Base-by-base conservation (phyloP, 2,329 filamentous ascomycete species). In the Colletotrichum noveboracense region DNA sequence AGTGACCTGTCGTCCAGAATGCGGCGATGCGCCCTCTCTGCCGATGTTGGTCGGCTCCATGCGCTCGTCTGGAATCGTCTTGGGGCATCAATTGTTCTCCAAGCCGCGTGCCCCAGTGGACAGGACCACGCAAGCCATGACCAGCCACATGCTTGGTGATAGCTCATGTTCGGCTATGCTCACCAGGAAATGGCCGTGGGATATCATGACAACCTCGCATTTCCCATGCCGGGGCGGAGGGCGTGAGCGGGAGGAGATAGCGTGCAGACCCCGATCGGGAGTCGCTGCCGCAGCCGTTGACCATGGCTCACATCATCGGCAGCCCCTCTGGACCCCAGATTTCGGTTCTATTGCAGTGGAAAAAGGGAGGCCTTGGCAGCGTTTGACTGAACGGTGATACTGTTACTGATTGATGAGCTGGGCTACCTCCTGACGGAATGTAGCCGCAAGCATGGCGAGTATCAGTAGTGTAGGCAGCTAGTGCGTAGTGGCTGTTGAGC, bases 331-430 rank as follows among this genome's bases (percentile, higher is more conserved):
- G 61, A 64, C 70, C 62, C 65, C 74, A 32, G 48, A 69, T 66
- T 69, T 34, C 38, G 34, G 64, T 55, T 64, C 32, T 58, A 48
- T 66, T 72, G 32, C 26, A 65, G 69, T 24, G 38, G 55, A 21
- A 62, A 38, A 43, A 62, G 26, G 55, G 74, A 38, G 26, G 60
- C 34, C 64, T 76, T 76, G 64, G 74, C 74, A 68, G 58, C 34
- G 73, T 76, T 74, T 76, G 74, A 65, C 61, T 30, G 34, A 48
- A 52, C 9, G 58, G 32, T 62, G 74, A 74, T 30, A 66, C 43
- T 61, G 74, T 76, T 65, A 65, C 74, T 74, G 74, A 74, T 76
- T 76, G 70, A 74, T 74, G 74, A 75, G 34, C 62, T 61, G 60
- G 43, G 24, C 72, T 52, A 28, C 55, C 30, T 72, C 16, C 38